A percentile compares a stretch with the other conserved stretches of the same genome.
These are phyloP conservation scores for Solanum appendiculatum DNA, from an alignment of 257 asterid species.

Conservation along the genomic window DNA sequence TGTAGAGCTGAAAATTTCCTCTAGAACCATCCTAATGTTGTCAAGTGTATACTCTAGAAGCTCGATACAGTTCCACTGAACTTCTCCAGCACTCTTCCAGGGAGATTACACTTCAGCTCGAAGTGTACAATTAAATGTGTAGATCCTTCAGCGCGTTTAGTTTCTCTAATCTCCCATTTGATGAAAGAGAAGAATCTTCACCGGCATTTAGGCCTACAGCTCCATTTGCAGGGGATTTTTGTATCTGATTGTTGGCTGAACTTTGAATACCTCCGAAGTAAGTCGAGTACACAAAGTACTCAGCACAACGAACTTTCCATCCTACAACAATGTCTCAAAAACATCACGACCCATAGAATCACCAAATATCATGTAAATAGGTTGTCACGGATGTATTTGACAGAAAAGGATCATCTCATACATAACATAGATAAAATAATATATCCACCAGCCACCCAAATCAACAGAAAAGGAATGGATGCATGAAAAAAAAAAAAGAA, in stretches of 20 bases:
- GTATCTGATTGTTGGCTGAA: conserved; percentile 43
- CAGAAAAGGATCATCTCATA: background rate
- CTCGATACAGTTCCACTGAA: background rate
- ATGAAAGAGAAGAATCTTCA: conserved; percentile 16
- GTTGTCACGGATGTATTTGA: background rate
- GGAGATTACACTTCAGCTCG: conserved; percentile 6
- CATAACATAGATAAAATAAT: background rate
- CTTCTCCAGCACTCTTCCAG: background rate
- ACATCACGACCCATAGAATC: background rate
- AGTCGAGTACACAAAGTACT: conserved; percentile 57
- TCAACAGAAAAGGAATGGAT: background rate
- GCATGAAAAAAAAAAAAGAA: background rate
- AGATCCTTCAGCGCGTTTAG: conserved; percentile 45
- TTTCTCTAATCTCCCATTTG: conserved; percentile 59
- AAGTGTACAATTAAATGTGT: conserved; percentile 24
- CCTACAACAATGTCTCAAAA: conserved; percentile 34
- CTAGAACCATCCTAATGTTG: background rate
- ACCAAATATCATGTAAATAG: background rate
- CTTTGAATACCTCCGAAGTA: conserved; percentile 69
- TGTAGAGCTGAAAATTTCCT: background rate
- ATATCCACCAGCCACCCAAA: background rate
- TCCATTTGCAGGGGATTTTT: conserved; percentile 44
- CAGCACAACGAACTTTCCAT: conserved; percentile 78
- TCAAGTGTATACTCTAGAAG: background rate
- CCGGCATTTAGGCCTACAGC: conserved; percentile 17